Base-by-base conservation (phyloP, 1,284 basidiomycete genomes). In the Pseudozyma sp. region DNA sequence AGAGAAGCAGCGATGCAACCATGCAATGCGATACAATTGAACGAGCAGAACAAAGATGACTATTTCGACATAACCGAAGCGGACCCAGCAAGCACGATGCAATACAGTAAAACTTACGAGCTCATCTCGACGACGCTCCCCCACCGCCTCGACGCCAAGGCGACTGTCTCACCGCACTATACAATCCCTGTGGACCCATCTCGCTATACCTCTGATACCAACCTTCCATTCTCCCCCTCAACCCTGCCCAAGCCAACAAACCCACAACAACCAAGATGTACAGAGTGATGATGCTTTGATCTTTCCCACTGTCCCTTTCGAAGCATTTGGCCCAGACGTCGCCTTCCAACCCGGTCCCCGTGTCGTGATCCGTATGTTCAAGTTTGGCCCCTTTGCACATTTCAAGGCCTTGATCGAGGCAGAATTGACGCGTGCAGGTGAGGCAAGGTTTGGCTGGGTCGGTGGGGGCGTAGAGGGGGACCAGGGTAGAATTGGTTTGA, bases 281-380 rank as follows among this genome's bases (percentile, higher is more conserved):
- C 49, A 83, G 52, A 3, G 76, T 65, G 7, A 85, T 82, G 25
- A 84, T 82, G 18, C 63, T 61, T 54, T 81, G 75, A 62, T 85
- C 83, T 47, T 83, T 84, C 34, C 66, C 66, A 2, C 76, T 77
- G 60, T 84, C 82, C 12, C 81, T 72, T 39, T 82, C 83, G 35
- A 85, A 85, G 39, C 84, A 85, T 51, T 79, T 81, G 3, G 83
- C 82, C 83, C 82, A 83, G 0, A 85, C 83, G 49, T 85, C 81
- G 3, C 84, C 84, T 64, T 85, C 84, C 40, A 77, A 78, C 0
- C 84, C 84, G 1, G 84, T 85, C 0, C 83, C 83, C 21, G 80
- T 81, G 57, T 85, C 84, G 53, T 76, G 73, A 50, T 83, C 81
- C 1, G 76, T 69, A 35, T 80, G 71, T 35, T 72, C 78, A 14